Percentiles rank a stretch among this genome's conserved stretches.
Evolutionary conservation across 2,329 filamentous ascomycete genomes (phyloP).

Genomic region (Pyrenophora graminea): DNA sequence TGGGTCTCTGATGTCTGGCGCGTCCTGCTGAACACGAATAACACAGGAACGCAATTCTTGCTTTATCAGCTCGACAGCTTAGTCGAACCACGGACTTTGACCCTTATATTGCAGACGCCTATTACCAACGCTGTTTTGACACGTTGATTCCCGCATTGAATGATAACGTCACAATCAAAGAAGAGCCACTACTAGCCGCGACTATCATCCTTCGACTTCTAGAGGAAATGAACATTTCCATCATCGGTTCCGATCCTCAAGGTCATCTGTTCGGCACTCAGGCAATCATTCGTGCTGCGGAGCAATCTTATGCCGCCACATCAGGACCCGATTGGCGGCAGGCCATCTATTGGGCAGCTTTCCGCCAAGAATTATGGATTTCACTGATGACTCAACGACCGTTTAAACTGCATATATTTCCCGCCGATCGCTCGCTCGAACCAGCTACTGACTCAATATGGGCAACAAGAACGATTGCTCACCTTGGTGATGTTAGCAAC

Average conservation of each 20-base stretch:
- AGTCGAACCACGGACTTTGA: constrained; percentile 48
- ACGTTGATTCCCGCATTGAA: constrained; percentile 49
- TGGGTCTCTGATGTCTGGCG: no score
- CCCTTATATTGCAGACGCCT: constrained; percentile 49
- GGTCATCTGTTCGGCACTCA: constrained; percentile 48
- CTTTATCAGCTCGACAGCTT: constrained; percentile 49
- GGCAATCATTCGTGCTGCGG: constrained; percentile 42
- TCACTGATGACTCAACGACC: constrained; percentile 45
- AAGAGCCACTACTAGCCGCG: constrained; percentile 49
- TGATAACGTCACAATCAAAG: constrained; percentile 46
- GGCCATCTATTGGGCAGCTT: constrained; percentile 46
- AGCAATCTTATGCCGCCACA: constrained; percentile 39
- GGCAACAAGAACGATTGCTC: constrained; percentile 50
- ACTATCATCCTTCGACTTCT: constrained; percentile 49
- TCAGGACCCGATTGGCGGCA: constrained; percentile 40
- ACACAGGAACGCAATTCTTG: constrained; percentile 46
- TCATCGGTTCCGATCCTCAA: constrained; percentile 43
- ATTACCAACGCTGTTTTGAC: constrained; percentile 49
- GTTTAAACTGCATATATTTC: constrained; percentile 45
- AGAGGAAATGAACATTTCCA: constrained; percentile 50
- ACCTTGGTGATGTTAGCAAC: constrained; percentile 45
- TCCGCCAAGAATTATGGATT: constrained; percentile 46
- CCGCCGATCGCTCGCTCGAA: constrained; percentile 46
- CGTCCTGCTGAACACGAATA: not conserved
- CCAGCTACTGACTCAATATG: constrained; percentile 48